These are phyloP conservation scores for Wickerhamomyces mucosus DNA, from an alignment of 805 yeast species.

Conservation along the genomic window DNA sequence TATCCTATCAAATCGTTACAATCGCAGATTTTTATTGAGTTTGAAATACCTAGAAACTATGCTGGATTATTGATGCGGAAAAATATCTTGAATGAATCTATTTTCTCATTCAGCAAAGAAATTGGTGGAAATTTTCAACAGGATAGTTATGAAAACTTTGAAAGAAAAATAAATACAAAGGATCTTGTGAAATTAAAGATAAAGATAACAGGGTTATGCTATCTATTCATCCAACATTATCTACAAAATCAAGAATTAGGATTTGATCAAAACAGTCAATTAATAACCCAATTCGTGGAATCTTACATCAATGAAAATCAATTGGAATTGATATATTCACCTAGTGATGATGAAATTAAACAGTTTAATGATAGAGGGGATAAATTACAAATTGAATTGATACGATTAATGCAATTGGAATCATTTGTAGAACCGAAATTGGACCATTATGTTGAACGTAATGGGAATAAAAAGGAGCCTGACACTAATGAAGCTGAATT, in stretches of 20 bases:
- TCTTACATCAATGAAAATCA: background rate
- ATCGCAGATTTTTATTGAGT: constrained; percentile 9
- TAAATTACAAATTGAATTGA: constrained; percentile 21
- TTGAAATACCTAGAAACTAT: constrained; percentile 9
- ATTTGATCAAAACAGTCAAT: background rate
- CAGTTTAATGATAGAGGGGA: constrained; percentile 12
- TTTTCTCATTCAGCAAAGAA: constrained; percentile 6
- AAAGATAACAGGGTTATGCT: constrained; percentile 14
- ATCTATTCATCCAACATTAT: constrained; percentile 1
- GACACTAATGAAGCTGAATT: constrained; percentile 16
- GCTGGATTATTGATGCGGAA: constrained; percentile 13
- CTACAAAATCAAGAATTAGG: background rate
- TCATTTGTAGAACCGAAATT: constrained; percentile 9
- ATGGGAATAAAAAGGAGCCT: constrained; percentile 1
- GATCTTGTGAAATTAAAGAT: constrained; percentile 11
- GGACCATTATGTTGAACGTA: constrained; percentile 1
- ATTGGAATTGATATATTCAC: background rate
- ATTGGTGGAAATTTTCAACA: background rate
- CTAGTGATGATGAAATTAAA: constrained; percentile 10
- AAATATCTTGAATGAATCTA: constrained; percentile 5
- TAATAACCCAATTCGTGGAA: no score
- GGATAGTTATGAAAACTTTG: background rate
- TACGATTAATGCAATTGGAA: constrained; percentile 12
- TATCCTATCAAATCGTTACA: constrained; percentile 25
- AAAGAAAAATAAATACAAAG: background rate